Evolutionary conservation across 352 stramenopile genomes (phyloP), one percentile per base, ranked within the genome.

Genomic region (Pythium guiyangense): DNA sequence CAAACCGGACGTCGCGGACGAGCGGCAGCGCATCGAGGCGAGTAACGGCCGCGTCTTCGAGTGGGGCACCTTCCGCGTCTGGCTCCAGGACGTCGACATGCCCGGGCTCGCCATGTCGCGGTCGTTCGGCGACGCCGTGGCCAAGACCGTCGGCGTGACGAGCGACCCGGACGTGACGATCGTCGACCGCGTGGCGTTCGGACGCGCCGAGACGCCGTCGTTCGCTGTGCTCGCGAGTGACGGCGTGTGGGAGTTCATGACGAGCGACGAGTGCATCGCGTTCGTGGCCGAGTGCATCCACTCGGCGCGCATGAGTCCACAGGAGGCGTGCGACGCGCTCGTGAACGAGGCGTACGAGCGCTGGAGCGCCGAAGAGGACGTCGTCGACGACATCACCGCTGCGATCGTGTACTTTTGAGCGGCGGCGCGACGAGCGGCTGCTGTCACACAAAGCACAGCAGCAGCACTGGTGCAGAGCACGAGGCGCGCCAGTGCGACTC

Each of bases 201-300:
- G 57, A 15, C 43, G 51, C 27, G 52, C 25, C 22, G 60, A 45
- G 37, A 64, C 68, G n/a, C 57, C 66, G 5, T 73, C 69, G n/a
- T 90, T 90, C 58, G 71, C 81, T 1, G 66, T 93, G 52, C 67
- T 94, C 1, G 86, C 82, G 17, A 92, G 77, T 34, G 84, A 96
- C 51, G 86, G 86, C 22, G 72, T 96, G 26, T 94, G 86, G 84
- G 84, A 94, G 64, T 91, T 94, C 57, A 81, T 94, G 67, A 73
- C 72, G 42, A 80, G 66, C 15, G 73, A 86, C 20, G 79, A 92
- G 52, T 90, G 82, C 54, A 70, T 92, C 31, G 67, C 71, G 35
- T 82, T 90, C 57, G 73, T 90, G 10, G 56, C 67, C 52, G 52
- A 61, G 50, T 90, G 79, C 52, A 74, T 91, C 25, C 27, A 66